Evolutionary conservation across 768 basidiomycete genomes (phyloP).

Genomic region (Tylopilus vinaceipallidus): DNA sequence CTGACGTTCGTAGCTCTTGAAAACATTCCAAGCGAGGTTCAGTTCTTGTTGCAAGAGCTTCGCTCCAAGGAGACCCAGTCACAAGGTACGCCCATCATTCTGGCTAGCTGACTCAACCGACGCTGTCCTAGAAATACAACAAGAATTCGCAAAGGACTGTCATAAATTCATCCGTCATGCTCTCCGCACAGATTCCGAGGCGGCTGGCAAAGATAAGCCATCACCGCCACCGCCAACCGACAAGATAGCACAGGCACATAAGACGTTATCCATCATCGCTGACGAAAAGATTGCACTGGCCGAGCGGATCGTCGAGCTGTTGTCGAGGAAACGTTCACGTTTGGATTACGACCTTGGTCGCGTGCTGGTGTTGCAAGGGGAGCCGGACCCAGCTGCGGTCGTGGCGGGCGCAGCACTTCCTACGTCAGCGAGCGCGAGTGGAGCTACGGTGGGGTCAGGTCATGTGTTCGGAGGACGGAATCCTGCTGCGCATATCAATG

Average conservation of each 20-base stretch:
- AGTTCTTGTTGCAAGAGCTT: slow-evolving; percentile 48
- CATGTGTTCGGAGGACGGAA: slow-evolving; percentile 37
- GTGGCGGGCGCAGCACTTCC: slow-evolving; percentile 29
- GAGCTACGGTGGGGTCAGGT: slow-evolving; percentile 17
- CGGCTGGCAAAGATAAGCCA: slow-evolving; percentile 33
- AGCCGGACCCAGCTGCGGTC: slow-evolving; percentile 36
- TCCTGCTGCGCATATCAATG: slow-evolving; percentile 40
- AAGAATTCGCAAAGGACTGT: slow-evolving; percentile 44
- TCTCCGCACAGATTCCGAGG: slow-evolving; percentile 30
- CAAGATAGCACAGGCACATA: slow-evolving; percentile 30
- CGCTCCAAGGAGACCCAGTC: slow-evolving; percentile 42
- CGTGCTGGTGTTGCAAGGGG: slow-evolving; percentile 45
- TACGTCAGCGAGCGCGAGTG: slow-evolving; percentile 12
- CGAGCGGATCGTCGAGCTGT: slow-evolving; percentile 42
- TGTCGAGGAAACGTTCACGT: slow-evolving; percentile 44
- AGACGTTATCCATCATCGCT: slow-evolving; percentile 32
- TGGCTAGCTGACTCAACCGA: neutral
- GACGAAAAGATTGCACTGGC: slow-evolving; percentile 45
- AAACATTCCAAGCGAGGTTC: slow-evolving; percentile 49
- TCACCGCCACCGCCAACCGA: slow-evolving; percentile 26
- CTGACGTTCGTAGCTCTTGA: slow-evolving; percentile 39
- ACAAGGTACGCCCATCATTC: slow-evolving; percentile 32
- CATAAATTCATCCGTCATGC: slow-evolving; percentile 44
- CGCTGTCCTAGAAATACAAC: slow-evolving; percentile 36
- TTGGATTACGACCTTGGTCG: slow-evolving; percentile 46